Evolutionary conservation across 768 basidiomycete genomes (phyloP).

Genomic region (Tricholoma bakamatsutake): DNA sequence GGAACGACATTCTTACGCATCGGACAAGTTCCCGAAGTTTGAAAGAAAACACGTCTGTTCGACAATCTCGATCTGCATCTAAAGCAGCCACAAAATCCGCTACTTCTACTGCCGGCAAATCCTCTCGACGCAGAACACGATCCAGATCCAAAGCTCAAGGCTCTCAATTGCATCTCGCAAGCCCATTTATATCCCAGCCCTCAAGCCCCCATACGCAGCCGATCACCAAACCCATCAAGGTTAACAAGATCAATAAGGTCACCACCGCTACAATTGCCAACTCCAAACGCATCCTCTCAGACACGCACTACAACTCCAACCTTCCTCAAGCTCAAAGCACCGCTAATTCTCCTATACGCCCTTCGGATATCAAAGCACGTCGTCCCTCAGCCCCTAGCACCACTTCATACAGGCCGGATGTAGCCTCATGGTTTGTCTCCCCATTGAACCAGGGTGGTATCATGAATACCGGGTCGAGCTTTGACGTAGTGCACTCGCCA

Average conservation of each 20-base stretch:
- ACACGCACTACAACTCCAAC: constrained; percentile 19
- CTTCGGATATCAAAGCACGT: constrained; percentile 4
- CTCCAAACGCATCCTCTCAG: constrained; percentile 14
- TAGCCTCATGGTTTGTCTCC: constrained; percentile 14
- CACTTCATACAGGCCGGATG: constrained; percentile 14
- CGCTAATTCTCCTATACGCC: constrained; percentile 11
- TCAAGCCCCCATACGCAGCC: constrained; percentile 6
- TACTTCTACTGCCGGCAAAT: not conserved
- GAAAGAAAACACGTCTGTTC: constrained; percentile 15
- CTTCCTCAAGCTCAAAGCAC: constrained; percentile 17
- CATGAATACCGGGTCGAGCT: not conserved
- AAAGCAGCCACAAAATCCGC: constrained; percentile 4
- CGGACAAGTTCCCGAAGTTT: constrained; percentile 17
- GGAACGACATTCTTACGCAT: not conserved
- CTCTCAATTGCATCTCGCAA: constrained; percentile 11
- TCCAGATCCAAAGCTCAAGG: constrained; percentile 1
- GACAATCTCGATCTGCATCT: not conserved
- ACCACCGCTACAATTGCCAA: not conserved
- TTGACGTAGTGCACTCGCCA: constrained; percentile 2
- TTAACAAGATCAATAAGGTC: not conserved
- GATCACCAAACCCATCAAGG: not conserved
- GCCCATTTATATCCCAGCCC: constrained; percentile 17
- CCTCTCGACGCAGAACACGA: not conserved
- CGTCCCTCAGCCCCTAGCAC: constrained; percentile 22
- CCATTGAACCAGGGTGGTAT: not conserved